phyloP scores from a whole-genome alignment of 768 basidiomycete species.

The Leccinum barrowsii region DNA sequence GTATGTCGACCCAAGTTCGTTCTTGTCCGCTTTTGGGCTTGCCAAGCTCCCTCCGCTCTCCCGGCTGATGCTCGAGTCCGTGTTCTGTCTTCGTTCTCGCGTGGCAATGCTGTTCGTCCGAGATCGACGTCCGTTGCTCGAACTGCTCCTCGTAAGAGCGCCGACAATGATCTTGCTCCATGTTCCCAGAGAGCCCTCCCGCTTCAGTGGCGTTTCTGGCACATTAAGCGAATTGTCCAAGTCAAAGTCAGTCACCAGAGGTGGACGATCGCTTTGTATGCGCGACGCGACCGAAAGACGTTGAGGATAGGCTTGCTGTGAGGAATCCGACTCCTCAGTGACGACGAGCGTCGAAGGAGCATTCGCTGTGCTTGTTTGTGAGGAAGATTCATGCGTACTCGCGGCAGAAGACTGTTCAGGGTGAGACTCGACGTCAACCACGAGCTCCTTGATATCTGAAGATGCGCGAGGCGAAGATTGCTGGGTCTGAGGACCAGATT shows the following conservation, averaged over 20 bases:
- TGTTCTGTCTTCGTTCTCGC: slow-evolving; percentile 63
- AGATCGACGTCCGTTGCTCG: slow-evolving; percentile 68
- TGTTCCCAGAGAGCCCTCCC: slow-evolving; percentile 52
- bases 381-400: slow-evolving; percentile 48
- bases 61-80: slow-evolving; percentile 69
- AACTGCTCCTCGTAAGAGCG: slow-evolving; percentile 62
- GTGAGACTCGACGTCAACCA: slow-evolving; percentile 62
- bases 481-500: slow-evolving; percentile 45
- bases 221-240: slow-evolving; percentile 45
- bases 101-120: slow-evolving; percentile 73
- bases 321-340: slow-evolving; percentile 49
- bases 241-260: slow-evolving; percentile 45
- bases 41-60: slow-evolving; percentile 74
- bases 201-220: slow-evolving; percentile 50
- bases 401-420: slow-evolving; percentile 45
- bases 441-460: slow-evolving; percentile 55
- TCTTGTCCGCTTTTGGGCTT: slow-evolving; percentile 58
- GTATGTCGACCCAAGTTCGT: slow-evolving; percentile 35
- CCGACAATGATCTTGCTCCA: slow-evolving; percentile 71
- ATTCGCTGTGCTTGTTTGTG: slow-evolving; percentile 43
- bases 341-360: slow-evolving; percentile 37
- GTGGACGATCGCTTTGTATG: slow-evolving; percentile 58
- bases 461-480: slow-evolving; percentile 56
- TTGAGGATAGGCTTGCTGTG: slow-evolving; percentile 50
- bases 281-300: slow-evolving; percentile 62